Evolutionary conservation across 2,329 filamentous ascomycete species (phyloP).

Genomic region (Apiospora aurea): DNA sequence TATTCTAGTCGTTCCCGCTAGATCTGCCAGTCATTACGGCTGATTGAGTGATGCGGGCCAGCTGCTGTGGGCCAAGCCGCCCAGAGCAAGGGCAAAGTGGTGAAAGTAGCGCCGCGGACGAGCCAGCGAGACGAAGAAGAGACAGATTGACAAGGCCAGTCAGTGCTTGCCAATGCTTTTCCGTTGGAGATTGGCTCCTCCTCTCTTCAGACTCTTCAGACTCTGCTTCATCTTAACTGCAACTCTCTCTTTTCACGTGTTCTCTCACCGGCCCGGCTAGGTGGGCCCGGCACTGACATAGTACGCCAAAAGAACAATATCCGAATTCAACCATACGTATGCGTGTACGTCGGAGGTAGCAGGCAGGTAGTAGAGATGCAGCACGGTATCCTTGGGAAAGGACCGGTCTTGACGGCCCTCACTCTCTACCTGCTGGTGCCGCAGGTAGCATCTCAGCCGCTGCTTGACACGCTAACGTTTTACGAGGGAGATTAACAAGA

Average conservation of each 20-base stretch:
- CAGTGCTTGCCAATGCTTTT: not conserved
- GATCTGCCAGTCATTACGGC: conserved; percentile 25
- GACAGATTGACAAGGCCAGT: not conserved
- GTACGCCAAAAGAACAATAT: not conserved
- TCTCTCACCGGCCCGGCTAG: not conserved
- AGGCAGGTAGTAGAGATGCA: not conserved
- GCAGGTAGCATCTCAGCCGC: not conserved
- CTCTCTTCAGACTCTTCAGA: not conserved
- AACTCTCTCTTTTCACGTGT: not conserved
- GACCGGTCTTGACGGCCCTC: not conserved
- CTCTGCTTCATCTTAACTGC: not conserved
- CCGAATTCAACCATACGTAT: not conserved
- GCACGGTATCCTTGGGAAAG: too few relatives aligned
- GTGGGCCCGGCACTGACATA: not conserved
- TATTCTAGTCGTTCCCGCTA: conserved; percentile 15
- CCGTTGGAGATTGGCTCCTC: conserved; percentile 11
- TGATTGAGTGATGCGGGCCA: conserved; percentile 19
- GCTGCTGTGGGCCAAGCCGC: conserved; percentile 8
- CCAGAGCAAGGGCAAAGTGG: not conserved
- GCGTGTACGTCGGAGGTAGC: not conserved
- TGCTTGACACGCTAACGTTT: conserved; percentile 1
- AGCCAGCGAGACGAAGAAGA: not conserved
- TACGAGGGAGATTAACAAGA: conserved; percentile 5
- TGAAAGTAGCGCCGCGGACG: conserved; percentile 10
- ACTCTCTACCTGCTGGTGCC: not conserved